A percentile compares a stretch with the other conserved stretches of the same genome.
These are phyloP conservation scores for Striga hermonthica DNA, from an alignment of 305 asterid genomes.

Conservation along the genomic window DNA sequence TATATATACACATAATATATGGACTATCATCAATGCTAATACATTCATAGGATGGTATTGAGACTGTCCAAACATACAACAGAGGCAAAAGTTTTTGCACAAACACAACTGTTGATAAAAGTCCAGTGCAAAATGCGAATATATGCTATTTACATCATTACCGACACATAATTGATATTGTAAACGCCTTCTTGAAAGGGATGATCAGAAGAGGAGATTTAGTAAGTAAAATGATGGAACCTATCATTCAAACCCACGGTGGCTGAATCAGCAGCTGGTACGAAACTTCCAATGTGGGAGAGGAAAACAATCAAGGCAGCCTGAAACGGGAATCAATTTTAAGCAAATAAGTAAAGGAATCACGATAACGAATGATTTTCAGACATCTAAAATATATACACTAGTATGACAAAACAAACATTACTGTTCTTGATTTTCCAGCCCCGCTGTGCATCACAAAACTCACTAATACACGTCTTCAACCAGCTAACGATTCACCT, in stretches of 20 bases:
- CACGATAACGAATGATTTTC: conserved; percentile 23
- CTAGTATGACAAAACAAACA: conserved; percentile 20
- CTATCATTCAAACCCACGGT: conserved; percentile 95
- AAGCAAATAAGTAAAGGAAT: conserved; percentile 13
- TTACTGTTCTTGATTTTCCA: conserved; percentile 15
- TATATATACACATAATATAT: not conserved
- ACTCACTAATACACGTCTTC: conserved; percentile 13
- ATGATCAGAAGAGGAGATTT: conserved; percentile 26
- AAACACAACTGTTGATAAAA: conserved; percentile 24
- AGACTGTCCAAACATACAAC: conserved; percentile 4
- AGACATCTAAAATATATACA: conserved; percentile 1
- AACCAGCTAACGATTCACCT: not conserved
- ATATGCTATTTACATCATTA: conserved; percentile 19
- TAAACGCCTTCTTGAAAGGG: conserved; percentile 20
- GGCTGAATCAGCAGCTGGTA: conserved; percentile 98
- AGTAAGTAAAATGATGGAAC: conserved; percentile 35
- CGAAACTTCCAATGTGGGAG: conserved; percentile 92
- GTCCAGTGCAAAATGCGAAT: conserved; percentile 24
- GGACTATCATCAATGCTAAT: conserved; percentile 22
- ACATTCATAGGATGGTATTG: conserved; percentile 17
- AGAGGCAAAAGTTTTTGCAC: conserved; percentile 7
- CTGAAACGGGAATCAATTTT: conserved; percentile 41
- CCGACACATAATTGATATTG: conserved; percentile 19
- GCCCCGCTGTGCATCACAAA: conserved; percentile 19
- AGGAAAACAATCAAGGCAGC: conserved; percentile 96